A percentile compares a stretch with the other conserved stretches of the same genome.
Conservation (phyloP, 129 eudicot species). For the Deinandra increscens region DNA sequence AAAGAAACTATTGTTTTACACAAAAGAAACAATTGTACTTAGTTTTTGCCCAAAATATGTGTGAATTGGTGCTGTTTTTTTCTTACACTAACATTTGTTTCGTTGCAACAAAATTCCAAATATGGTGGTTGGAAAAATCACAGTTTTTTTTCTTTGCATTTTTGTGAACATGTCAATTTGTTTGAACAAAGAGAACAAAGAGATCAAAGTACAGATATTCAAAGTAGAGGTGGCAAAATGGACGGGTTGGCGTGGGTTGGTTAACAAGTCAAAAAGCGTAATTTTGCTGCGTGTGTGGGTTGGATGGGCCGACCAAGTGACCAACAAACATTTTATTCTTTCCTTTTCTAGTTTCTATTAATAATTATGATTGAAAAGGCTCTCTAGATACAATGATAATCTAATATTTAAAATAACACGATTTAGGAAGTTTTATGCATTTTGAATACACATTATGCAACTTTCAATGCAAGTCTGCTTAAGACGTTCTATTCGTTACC, state of each 20-base stretch:
- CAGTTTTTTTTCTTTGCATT: neutral
- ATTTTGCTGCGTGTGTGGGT: neutral
- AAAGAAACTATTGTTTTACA: neutral
- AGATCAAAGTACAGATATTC: neutral
- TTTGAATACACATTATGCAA: neutral
- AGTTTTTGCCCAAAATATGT: neutral
- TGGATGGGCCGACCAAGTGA: neutral
- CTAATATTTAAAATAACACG: neutral
- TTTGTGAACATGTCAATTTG: neutral
- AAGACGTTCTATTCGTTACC: neutral
- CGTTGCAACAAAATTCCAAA: neutral
- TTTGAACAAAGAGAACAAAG: neutral
- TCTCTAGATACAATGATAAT: neutral
- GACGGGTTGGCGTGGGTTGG: neutral
- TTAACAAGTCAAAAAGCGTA: neutral
- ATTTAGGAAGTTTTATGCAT: neutral
- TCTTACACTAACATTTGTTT: neutral
- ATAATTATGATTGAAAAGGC: neutral
- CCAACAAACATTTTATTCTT: neutral
- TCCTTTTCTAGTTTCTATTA: neutral
- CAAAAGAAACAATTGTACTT: neutral
- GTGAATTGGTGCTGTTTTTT: neutral
- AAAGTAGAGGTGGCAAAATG: neutral
- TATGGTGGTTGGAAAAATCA: neutral
- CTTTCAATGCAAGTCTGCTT: neutral